A percentile compares a stretch with the other conserved stretches of the same genome.
Conservation (phyloP, 495 filamentous ascomycete genomes). For the Lophiostoma macrostomum region DNA sequence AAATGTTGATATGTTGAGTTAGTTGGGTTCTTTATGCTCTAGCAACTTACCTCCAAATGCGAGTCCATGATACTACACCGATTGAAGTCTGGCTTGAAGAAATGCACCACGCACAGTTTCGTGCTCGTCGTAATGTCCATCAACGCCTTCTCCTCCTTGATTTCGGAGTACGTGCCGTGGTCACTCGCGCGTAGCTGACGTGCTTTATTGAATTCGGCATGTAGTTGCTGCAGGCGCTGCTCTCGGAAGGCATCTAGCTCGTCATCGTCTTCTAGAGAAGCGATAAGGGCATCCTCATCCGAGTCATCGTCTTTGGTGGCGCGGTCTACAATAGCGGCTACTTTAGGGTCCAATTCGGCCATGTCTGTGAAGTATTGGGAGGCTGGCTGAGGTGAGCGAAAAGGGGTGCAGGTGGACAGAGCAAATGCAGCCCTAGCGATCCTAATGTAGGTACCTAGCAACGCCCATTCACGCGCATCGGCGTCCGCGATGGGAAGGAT, state of each 20-base stretch:
- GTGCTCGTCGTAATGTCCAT: slow-evolving; percentile 68
- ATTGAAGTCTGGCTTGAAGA: slow-evolving; percentile 70
- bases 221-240: slow-evolving; percentile 67
- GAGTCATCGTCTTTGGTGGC: slow-evolving; percentile 36
- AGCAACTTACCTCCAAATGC: slow-evolving; percentile 51
- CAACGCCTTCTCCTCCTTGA: slow-evolving; percentile 62
- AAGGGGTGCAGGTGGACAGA: background rate
- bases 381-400: slow-evolving; percentile 11
- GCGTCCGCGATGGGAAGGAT: no score
- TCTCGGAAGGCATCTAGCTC: slow-evolving; percentile 63
- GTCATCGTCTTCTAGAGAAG: slow-evolving; percentile 61
- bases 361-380: background rate
- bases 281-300: slow-evolving; percentile 69
- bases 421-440: no score
- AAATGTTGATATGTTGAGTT: background rate
- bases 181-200: slow-evolving; percentile 41
- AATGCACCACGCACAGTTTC: slow-evolving; percentile 67
- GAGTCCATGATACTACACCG: slow-evolving; percentile 69
- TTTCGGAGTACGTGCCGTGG: slow-evolving; percentile 54
- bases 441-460: no score
- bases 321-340: slow-evolving; percentile 49
- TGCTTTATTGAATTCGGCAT: slow-evolving; percentile 56
- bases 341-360: slow-evolving; percentile 44
- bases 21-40: no score
- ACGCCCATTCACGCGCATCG: no score